Percentiles rank a stretch among this genome's conserved stretches.
phyloP scores from a whole-genome alignment of 1,139 yeast species.

The Blastobotrys petasosporus region DNA sequence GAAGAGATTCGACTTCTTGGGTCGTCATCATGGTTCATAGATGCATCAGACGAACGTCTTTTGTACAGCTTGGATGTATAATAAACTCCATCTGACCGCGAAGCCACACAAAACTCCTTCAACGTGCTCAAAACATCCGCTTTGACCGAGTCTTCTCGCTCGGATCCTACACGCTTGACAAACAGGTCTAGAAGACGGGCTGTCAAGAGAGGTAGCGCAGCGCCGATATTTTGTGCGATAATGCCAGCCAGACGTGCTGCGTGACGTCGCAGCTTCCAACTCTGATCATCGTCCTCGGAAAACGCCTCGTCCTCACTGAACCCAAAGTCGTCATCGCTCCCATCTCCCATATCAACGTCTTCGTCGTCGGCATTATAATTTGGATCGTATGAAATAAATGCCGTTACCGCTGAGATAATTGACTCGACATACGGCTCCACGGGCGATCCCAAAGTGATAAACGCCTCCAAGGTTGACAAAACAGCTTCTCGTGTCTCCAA shows the following conservation, averaged over 20 bases:
- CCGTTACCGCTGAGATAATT: conserved; percentile 35
- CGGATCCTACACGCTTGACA: conserved; percentile 30
- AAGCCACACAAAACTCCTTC: conserved; percentile 27
- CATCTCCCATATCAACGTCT: conserved; percentile 30
- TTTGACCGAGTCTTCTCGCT: conserved; percentile 38
- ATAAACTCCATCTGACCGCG: conserved; percentile 26
- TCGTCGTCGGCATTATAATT: conserved; percentile 40
- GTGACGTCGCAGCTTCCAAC: conserved; percentile 64
- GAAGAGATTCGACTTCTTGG: conserved; percentile 22
- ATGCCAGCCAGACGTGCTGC: conserved; percentile 45
- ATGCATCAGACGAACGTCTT: conserved; percentile 33
- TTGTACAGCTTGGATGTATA: conserved; percentile 24
- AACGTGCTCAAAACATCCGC: conserved; percentile 33
- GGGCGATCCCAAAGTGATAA: conserved; percentile 24
- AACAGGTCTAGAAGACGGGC: conserved; percentile 27
- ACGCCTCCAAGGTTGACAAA: conserved; percentile 28
- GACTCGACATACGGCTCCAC: conserved; percentile 30
- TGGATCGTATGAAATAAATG: conserved; percentile 55
- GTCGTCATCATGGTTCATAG: conserved; percentile 28
- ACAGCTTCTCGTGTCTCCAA: conserved; percentile 33
- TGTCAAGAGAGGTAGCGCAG: conserved; percentile 22
- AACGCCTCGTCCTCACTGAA: conserved; percentile 40
- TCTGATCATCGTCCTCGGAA: conserved; percentile 51
- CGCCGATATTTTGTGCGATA: conserved; percentile 37
- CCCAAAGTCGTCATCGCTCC: conserved; percentile 25